Percentiles rank a stretch among this genome's conserved stretches.
phyloP scores from a whole-genome alignment of 495 filamentous ascomycete species.

The Apiosordaria backusii region DNA sequence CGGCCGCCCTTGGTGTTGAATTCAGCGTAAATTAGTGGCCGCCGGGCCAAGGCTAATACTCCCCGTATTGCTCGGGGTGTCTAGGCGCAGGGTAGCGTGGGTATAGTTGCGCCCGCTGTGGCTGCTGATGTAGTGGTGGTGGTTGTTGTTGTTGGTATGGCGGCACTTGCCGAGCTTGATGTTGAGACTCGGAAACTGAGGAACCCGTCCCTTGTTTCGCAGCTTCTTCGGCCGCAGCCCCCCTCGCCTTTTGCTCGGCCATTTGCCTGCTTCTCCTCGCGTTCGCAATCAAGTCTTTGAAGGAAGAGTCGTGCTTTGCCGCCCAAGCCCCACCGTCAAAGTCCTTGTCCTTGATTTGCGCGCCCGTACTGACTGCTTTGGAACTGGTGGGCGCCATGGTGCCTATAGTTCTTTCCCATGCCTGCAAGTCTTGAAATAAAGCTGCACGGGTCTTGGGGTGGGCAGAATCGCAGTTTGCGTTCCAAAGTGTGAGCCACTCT shows the following conservation, averaged over 20 bases:
- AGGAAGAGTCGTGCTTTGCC: slow-evolving; percentile 64
- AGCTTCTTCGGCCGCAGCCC: slow-evolving; percentile 1
- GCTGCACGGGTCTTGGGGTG: slow-evolving; percentile 65
- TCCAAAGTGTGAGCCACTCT: slow-evolving; percentile 95
- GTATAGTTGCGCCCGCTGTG: not conserved
- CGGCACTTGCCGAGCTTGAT: not conserved
- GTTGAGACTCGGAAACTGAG: not conserved
- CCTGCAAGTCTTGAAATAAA: slow-evolving; percentile 69
- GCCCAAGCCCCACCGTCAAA: slow-evolving; percentile 81
- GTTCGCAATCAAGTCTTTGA: slow-evolving; percentile 68
- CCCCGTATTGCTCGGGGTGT: not conserved
- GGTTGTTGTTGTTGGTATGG: too few species aligned
- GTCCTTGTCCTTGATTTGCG: slow-evolving; percentile 66
- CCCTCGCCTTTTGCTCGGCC: slow-evolving; percentile 16
- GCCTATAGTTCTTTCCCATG: slow-evolving; percentile 78
- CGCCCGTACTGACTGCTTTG: slow-evolving; percentile 28
- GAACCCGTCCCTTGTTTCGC: slow-evolving; percentile 1
- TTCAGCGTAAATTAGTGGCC: too few species aligned
- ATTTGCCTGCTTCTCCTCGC: slow-evolving; percentile 41
- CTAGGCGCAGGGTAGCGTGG: not conserved
- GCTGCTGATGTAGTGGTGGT: not conserved
- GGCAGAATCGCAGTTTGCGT: slow-evolving; percentile 88
- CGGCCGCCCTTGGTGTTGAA: too few species aligned
- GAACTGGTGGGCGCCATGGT: slow-evolving; percentile 39
- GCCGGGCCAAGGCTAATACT: not conserved